phyloP scores from a whole-genome alignment of 148 eudicot genomes.

The Pharnaceum exiguum region DNA sequence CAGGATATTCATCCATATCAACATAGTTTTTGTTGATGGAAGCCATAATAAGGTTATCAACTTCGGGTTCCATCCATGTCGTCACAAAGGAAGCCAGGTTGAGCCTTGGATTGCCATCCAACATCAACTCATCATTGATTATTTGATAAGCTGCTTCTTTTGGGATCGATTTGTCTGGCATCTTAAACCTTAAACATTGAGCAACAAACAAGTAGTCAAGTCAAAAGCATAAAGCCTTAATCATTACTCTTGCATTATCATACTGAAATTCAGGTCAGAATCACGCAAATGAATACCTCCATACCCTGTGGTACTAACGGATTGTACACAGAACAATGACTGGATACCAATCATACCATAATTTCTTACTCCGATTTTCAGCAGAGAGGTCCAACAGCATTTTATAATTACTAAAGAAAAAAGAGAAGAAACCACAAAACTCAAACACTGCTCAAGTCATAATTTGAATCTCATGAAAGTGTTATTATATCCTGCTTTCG shows the following conservation, averaged over 20 bases:
- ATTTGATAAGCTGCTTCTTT: constrained; percentile 86
- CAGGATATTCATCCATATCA: constrained; percentile 73
- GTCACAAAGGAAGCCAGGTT: constrained; percentile 84
- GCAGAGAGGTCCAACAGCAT: no score
- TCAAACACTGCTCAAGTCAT: no score
- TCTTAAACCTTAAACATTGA: constrained; percentile 40
- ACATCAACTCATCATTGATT: constrained; percentile 69
- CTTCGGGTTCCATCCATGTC: constrained; percentile 94
- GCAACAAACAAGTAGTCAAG: not conserved
- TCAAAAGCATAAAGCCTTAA: not conserved
- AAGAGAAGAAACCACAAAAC: no score
- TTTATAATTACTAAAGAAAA: no score
- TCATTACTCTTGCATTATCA: not conserved
- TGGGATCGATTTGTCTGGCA: constrained; percentile 63
- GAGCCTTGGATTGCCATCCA: constrained; percentile 83
- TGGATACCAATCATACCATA: no score
- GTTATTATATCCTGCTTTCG: no score
- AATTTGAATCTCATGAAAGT: no score
- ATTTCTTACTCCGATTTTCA: no score
- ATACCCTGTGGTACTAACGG: no score
- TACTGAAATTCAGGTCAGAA: no score
- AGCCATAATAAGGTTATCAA: constrained; percentile 70
- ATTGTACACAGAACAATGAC: no score
- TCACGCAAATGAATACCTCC: no score
- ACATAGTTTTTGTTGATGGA: constrained; percentile 61